Evolutionary conservation across 2,329 filamentous ascomycete genomes (phyloP).

Genomic region (Paramyrothecium roridum): DNA sequence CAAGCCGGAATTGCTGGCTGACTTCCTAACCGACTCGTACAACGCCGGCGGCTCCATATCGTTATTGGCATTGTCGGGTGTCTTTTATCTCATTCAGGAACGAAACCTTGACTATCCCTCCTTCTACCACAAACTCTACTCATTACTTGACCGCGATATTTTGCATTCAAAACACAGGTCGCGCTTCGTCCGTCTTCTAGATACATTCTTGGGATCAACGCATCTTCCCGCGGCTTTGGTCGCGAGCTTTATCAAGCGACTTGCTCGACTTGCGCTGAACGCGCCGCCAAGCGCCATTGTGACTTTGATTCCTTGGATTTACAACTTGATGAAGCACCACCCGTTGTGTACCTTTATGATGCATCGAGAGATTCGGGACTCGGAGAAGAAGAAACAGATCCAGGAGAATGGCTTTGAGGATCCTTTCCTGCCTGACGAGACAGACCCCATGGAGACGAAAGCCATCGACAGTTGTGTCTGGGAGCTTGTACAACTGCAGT

Average conservation of each 20-base stretch:
- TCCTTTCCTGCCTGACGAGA: conserved; percentile 71
- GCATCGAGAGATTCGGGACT: conserved; percentile 67
- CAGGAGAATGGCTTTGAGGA: conserved; percentile 63
- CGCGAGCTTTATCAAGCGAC: conserved; percentile 93
- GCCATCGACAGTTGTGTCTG: conserved; percentile 93
- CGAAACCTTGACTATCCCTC: conserved; percentile 94
- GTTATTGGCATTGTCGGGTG: conserved; percentile 82
- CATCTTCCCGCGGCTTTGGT: conserved; percentile 90
- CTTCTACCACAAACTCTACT: conserved; percentile 94
- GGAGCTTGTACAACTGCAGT: conserved; percentile 89
- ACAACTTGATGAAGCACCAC: conserved; percentile 89
- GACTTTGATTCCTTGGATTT: conserved; percentile 85
- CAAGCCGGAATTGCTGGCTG: conserved; percentile 85
- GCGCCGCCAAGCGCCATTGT: conserved; percentile 89
- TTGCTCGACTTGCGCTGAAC: conserved; percentile 79
- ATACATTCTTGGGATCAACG: conserved; percentile 85
- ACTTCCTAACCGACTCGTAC: conserved; percentile 95
- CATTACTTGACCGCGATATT: conserved; percentile 78
- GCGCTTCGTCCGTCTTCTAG: conserved; percentile 86
- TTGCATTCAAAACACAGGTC: conserved; percentile 94
- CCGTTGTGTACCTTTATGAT: conserved; percentile 95
- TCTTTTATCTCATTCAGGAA: conserved; percentile 91
- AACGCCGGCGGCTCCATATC: conserved; percentile 82
- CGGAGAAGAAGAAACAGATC: conserved; percentile 54
- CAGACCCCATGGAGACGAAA: conserved; percentile 77